Conservation (phyloP, 1,284 basidiomycete genomes). For the Cryptococcus sp. region DNA sequence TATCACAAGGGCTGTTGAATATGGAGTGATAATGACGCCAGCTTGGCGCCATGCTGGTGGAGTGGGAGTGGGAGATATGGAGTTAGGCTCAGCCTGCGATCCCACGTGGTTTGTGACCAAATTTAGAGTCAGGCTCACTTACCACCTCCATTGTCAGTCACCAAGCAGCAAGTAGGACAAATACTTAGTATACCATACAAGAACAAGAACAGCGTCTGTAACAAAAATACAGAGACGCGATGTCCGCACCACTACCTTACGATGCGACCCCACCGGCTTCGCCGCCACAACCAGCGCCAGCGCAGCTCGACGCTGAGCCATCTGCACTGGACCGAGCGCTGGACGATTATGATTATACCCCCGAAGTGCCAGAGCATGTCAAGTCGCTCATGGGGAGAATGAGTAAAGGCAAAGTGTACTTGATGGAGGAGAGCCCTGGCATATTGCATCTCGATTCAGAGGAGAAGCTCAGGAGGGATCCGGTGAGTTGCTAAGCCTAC, state of each 20-base stretch:
- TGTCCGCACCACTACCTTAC: conserved; percentile 37
- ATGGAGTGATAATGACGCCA: no score
- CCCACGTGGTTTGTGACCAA: no score
- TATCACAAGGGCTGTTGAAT: conserved; percentile 1
- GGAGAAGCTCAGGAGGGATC: conserved; percentile 34
- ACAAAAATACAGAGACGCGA: not conserved
- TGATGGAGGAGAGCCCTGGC: conserved; percentile 44
- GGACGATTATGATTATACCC: conserved; percentile 35
- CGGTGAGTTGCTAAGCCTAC: conserved; percentile 24
- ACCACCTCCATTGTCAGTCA: no score
- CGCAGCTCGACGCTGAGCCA: conserved; percentile 6
- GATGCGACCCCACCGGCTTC: conserved; percentile 36
- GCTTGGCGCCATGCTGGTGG: not conserved
- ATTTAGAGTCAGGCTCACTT: no score
- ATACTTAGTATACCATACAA: no score
- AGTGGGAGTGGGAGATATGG: conserved; percentile 1
- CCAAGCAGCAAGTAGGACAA: no score
- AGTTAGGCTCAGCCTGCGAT: not conserved
- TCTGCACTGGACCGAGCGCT: conserved; percentile 36
- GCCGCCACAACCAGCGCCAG: conserved; percentile 3
- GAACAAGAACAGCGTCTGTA: no score
- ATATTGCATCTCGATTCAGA: conserved; percentile 40
- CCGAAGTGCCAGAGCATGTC: conserved; percentile 40
- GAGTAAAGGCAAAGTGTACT: conserved; percentile 46
- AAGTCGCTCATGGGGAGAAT: conserved; percentile 45